Percentiles rank a stretch among this genome's conserved stretches.
phyloP scores from a whole-genome alignment of 148 eudicot genomes.

The Vaccinium darrowii region DNA sequence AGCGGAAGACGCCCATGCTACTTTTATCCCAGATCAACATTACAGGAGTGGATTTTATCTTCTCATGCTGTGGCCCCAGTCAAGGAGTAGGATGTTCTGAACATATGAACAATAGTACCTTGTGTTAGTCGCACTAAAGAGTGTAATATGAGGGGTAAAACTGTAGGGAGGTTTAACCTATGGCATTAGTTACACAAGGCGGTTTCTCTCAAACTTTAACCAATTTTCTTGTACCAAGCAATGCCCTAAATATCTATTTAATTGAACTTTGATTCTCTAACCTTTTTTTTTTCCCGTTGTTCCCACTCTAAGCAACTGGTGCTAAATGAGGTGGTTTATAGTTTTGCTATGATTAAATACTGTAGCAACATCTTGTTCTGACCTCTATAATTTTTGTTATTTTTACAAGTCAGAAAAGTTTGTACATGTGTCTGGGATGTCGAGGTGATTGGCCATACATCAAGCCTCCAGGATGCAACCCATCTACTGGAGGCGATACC shows the following conservation, averaged over 20 bases:
- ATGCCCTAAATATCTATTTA: not conserved
- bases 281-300: not conserved
- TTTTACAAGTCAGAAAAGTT: conserved; percentile 74
- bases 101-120: not conserved
- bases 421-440: conserved; percentile 87
- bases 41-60: not conserved
- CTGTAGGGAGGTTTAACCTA: not conserved
- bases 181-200: not conserved
- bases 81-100: not conserved
- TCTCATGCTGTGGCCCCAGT: not conserved
- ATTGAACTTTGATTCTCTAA: not conserved
- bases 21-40: not conserved
- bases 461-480: conserved; percentile 89
- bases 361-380: not conserved
- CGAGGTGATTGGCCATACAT: conserved; percentile 98
- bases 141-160: not conserved
- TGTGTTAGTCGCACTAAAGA: not conserved
- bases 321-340: not conserved
- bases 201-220: not conserved
- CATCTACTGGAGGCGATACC: conserved; percentile 40
- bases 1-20: not conserved
- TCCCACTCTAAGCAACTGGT: not conserved
- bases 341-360: not conserved
- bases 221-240: not conserved
- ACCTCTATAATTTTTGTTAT: conserved; percentile 4